Percentiles rank a stretch among this genome's conserved stretches.
phyloP scores from a whole-genome alignment of 1,139 yeast genomes.

The Hanseniaspora sp. region DNA sequence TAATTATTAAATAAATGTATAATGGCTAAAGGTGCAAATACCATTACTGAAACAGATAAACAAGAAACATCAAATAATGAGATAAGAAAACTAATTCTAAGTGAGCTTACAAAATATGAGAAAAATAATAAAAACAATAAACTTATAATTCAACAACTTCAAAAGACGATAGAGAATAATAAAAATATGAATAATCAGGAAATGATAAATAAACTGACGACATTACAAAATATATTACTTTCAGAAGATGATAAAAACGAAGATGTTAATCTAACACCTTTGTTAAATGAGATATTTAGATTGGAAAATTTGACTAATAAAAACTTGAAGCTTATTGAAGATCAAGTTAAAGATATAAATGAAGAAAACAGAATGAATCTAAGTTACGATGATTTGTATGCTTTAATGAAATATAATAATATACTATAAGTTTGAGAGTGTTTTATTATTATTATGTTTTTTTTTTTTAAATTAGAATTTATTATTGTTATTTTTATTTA shows the following conservation, averaged over 20 bases:
- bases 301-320: conserved; percentile 1
- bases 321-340: conserved; percentile 2
- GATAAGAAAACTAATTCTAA: not conserved
- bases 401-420: not conserved
- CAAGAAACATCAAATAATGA: not conserved
- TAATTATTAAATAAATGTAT: no score
- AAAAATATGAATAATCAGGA: conserved; percentile 1
- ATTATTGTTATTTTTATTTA: no score
- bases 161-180: conserved; percentile 4
- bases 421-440: not conserved
- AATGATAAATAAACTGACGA: not conserved
- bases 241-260: not conserved
- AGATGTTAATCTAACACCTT: not conserved
- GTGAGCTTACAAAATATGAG: not conserved
- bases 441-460: no score
- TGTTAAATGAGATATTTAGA: conserved; percentile 2
- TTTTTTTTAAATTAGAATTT: not conserved
- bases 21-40: no score
- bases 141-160: not conserved
- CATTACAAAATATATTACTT: not conserved
- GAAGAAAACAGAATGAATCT: not conserved
- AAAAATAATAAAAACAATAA: conserved; percentile 1
- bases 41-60: not conserved
- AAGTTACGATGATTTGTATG: not conserved
- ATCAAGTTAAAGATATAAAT: not conserved